Evolutionary conservation across 805 yeast genomes (phyloP).

Genomic region (Candida golubevii): DNA sequence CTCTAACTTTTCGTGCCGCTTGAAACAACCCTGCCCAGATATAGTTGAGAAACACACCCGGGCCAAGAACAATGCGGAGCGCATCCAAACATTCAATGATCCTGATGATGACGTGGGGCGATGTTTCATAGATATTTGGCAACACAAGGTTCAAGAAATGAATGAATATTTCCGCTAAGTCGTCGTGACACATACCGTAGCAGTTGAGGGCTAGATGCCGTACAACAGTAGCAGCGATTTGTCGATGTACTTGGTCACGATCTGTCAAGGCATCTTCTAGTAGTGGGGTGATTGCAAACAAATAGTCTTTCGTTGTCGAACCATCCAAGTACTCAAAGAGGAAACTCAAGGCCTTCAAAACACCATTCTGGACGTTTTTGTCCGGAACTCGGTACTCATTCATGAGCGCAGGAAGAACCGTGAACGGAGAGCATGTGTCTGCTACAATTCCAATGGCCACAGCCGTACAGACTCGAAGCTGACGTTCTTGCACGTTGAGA

Average conservation of each 20-base stretch:
- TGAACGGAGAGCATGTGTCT: constrained; percentile 86
- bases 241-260: constrained; percentile 89
- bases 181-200: constrained; percentile 70
- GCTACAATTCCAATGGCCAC: constrained; percentile 98
- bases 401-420: constrained; percentile 91
- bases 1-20: constrained; percentile 84
- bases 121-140: constrained; percentile 90
- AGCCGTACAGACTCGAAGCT: constrained; percentile 92
- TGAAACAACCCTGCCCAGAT: constrained; percentile 88
- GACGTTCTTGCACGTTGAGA: constrained; percentile 90
- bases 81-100: constrained; percentile 78
- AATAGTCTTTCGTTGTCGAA: constrained; percentile 67
- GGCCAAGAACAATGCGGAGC: constrained; percentile 66
- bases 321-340: constrained; percentile 89
- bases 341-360: constrained; percentile 83
- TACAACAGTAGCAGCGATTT: constrained; percentile 87
- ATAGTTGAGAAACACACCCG: constrained; percentile 70
- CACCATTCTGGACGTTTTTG: constrained; percentile 91
- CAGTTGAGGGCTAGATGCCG: constrained; percentile 78
- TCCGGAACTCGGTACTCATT: constrained; percentile 93
- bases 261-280: constrained; percentile 88
- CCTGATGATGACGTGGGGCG: constrained; percentile 89
- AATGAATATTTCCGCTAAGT: constrained; percentile 55
- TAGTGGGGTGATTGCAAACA: constrained; percentile 73
- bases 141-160: constrained; percentile 76